Conservation (phyloP, 2,329 filamentous ascomycete genomes). For the Zymoseptoria tritici region DNA sequence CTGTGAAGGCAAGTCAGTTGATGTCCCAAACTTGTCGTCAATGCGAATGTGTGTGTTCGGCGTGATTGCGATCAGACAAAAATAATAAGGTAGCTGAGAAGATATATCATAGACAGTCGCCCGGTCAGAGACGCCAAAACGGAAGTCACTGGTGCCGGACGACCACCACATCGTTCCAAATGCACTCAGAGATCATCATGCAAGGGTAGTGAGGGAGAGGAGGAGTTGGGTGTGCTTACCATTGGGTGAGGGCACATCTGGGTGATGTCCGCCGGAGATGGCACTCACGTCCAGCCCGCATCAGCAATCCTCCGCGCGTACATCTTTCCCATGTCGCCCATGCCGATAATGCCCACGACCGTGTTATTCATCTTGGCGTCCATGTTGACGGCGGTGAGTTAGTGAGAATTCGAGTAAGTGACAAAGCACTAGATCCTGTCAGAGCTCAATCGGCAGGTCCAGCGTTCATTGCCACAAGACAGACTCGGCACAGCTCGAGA, state of each 20-base stretch:
- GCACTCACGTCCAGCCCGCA: constrained; percentile 89
- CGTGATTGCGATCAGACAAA: constrained; percentile 65
- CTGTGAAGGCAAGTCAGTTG: constrained; percentile 16
- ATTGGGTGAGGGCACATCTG: constrained; percentile 12
- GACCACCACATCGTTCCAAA: constrained; percentile 97
- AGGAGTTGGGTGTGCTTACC: constrained; percentile 29
- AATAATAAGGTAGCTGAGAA: constrained; percentile 93
- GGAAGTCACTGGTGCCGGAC: constrained; percentile 54
- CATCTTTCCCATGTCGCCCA: constrained; percentile 99
- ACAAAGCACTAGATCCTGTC: not conserved
- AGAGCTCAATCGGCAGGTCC: not conserved
- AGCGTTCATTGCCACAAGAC: not conserved
- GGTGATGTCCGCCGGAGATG: constrained; percentile 9
- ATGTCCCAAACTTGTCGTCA: not conserved
- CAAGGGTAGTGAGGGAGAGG: constrained; percentile 23
- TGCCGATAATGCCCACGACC: constrained; percentile 88
- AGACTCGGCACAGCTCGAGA: not conserved
- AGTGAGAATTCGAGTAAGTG: not conserved
- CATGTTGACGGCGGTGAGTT: constrained; percentile 1
- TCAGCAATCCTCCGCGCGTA: constrained; percentile 81
- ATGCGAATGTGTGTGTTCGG: not conserved
- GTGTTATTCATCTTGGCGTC: constrained; percentile 53
- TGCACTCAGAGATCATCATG: constrained; percentile 99
- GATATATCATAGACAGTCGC: constrained; percentile 93
- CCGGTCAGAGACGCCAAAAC: constrained; percentile 57